phyloP scores from a whole-genome alignment of 495 filamentous ascomycete genomes.

The Jackrogersella minutella region DNA sequence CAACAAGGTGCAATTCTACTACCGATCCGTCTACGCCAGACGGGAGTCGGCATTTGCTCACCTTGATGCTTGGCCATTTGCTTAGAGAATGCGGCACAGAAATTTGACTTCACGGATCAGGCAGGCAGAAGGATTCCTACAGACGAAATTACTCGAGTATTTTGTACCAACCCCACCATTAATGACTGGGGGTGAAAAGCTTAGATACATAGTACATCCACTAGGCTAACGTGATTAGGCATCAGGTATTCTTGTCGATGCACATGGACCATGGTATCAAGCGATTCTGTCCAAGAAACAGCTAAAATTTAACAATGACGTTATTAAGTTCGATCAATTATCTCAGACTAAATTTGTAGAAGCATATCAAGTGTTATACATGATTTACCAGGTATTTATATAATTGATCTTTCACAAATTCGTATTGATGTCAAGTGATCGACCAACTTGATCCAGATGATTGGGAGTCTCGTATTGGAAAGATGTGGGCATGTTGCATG shows the following conservation, averaged over 20 bases:
- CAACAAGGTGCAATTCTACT: conserved; percentile 2
- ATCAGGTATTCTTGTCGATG: neutral
- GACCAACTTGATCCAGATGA: too few relatives aligned
- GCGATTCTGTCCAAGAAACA: too few relatives aligned
- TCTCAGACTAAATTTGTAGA: too few relatives aligned
- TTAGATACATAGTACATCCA: conserved; percentile 2
- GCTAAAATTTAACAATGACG: too few relatives aligned
- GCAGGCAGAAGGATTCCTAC: conserved; percentile 7
- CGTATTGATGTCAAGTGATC: neutral
- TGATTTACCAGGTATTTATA: too few relatives aligned
- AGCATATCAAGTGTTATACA: too few relatives aligned
- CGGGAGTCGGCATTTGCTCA: neutral
- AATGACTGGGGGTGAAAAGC: conserved; percentile 14
- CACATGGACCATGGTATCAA: too few relatives aligned
- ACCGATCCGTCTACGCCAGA: too few relatives aligned
- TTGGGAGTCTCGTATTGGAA: conserved; percentile 9
- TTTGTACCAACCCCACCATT: conserved; percentile 3
- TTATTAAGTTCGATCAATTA: neutral
- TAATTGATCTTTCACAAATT: neutral
- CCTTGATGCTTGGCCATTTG: neutral
- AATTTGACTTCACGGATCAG: conserved; percentile 3
- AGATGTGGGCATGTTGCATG: neutral
- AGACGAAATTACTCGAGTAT: conserved; percentile 1
- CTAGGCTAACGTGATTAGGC: neutral
- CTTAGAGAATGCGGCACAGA: neutral